Evolutionary conservation across 108 stramenopile genomes (phyloP).

Genomic region (Skeletonema tropicum): DNA sequence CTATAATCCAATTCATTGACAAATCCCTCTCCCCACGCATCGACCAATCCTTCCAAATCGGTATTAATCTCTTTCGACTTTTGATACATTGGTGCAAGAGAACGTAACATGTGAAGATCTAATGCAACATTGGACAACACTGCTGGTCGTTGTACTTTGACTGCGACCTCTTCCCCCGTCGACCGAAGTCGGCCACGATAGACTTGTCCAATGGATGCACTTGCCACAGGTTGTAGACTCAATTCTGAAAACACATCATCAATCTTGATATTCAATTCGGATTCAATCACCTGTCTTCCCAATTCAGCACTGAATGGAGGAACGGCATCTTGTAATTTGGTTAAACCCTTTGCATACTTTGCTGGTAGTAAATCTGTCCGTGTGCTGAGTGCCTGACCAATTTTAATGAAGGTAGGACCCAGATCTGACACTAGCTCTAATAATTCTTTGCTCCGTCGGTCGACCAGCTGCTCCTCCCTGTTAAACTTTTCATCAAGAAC

Average conservation of each 20-base stretch:
- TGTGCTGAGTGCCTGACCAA: conserved; percentile 82
- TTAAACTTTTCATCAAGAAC: conserved; percentile 18
- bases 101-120: conserved; percentile 78
- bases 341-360: conserved; percentile 66
- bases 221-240: conserved; percentile 65
- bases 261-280: conserved; percentile 54
- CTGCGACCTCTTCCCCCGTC: conserved; percentile 59
- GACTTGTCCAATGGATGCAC: conserved; percentile 91
- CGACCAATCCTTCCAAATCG: conserved; percentile 62
- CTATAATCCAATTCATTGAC: conserved; percentile 86
- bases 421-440: conserved; percentile 52
- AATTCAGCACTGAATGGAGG: conserved; percentile 64
- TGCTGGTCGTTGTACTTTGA: conserved; percentile 88
- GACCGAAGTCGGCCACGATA: conserved; percentile 68
- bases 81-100: conserved; percentile 59
- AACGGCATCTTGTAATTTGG: conserved; percentile 78
- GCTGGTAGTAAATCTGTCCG: conserved; percentile 78
- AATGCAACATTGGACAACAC: conserved; percentile 73
- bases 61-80: conserved; percentile 46
- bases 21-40: conserved; percentile 89
- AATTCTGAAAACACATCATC: conserved; percentile 59
- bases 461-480: conserved; percentile 8
- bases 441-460: conserved; percentile 51
- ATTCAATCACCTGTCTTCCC: conserved; percentile 57
- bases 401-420: conserved; percentile 73